These are phyloP conservation scores for Sparassis latifolia DNA, from an alignment of 1,284 basidiomycete species.

Conservation along the genomic window DNA sequence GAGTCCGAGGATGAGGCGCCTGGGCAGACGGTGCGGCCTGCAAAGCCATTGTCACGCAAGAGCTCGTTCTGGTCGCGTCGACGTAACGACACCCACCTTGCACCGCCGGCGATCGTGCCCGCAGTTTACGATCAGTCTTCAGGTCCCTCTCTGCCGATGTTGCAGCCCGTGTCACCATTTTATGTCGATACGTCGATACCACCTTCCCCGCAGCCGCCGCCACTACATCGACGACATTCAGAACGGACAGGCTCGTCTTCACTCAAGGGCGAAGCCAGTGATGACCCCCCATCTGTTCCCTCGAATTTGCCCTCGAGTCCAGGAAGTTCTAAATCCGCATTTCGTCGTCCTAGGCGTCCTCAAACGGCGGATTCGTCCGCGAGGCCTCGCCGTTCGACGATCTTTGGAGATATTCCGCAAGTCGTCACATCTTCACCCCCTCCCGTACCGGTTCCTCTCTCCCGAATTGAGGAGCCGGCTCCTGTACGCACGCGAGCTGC, in stretches of 20 bases:
- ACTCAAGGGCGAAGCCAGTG: constrained; percentile 7
- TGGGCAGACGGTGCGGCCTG: constrained; percentile 8
- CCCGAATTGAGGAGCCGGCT: no score
- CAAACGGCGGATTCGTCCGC: constrained; percentile 22
- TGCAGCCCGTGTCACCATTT: constrained; percentile 50
- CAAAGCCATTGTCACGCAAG: constrained; percentile 41
- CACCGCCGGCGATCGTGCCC: constrained; percentile 15
- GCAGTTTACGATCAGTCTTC: constrained; percentile 16
- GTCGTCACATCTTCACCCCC: constrained; percentile 12
- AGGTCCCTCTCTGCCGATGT: constrained; percentile 36
- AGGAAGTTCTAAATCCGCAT: constrained; percentile 1
- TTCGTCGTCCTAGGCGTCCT: constrained; percentile 19
- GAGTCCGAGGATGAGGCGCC: constrained; percentile 9
- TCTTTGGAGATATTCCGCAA: constrained; percentile 8
- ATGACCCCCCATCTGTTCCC: background rate
- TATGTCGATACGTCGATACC: constrained; percentile 32
- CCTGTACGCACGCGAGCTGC: no score
- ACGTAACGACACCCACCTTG: constrained; percentile 25
- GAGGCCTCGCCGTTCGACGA: constrained; percentile 11
- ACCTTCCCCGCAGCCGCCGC: constrained; percentile 26
- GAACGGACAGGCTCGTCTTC: constrained; percentile 28
- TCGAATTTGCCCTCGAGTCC: constrained; percentile 4
- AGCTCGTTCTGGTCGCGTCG: constrained; percentile 49
- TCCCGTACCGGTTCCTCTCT: constrained; percentile 1
- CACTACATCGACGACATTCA: constrained; percentile 45